Conservation (phyloP, 208 protist species). For the Crithidia expoeki region DNA sequence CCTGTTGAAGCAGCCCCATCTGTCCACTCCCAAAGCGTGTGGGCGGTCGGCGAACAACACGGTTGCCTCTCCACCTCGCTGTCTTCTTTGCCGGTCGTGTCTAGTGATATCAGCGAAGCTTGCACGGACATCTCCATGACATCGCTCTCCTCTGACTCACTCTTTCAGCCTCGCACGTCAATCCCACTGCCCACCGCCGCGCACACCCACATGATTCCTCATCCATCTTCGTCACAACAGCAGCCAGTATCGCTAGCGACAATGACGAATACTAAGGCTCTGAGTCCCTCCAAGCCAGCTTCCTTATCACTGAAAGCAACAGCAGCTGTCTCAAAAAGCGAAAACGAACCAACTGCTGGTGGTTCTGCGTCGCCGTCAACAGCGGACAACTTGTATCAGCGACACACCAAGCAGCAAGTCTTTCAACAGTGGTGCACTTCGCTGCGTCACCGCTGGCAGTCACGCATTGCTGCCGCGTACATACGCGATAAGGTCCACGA, state of each 20-base stretch:
- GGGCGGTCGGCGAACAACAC: constrained; percentile 17
- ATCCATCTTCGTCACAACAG: neutral
- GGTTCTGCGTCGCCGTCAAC: neutral
- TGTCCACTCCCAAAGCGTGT: constrained; percentile 5
- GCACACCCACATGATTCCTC: neutral
- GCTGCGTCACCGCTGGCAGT: constrained; percentile 37
- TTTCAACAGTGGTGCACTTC: constrained; percentile 34
- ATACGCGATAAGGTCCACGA: constrained; percentile 28
- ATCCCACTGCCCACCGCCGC: constrained; percentile 16
- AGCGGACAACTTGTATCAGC: neutral
- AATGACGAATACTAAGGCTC: too few species aligned
- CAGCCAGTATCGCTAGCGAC: neutral
- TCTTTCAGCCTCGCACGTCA: constrained; percentile 14
- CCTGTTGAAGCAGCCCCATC: constrained; percentile 9
- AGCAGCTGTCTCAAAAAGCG: neutral
- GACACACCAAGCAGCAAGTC: neutral
- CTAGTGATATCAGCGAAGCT: neutral
- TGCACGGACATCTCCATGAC: constrained; percentile 12
- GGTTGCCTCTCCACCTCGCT: constrained; percentile 1
- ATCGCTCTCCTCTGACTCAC: constrained; percentile 16
- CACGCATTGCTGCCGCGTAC: constrained; percentile 26
- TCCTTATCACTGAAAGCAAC: too few species aligned
- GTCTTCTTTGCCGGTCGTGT: neutral
- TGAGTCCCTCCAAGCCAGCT: too few species aligned
- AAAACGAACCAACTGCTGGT: neutral